Evolutionary conservation across 2,329 filamentous ascomycete species (phyloP), one percentile per base, ranked within the genome.

Genomic region (Aureobasidium musti): DNA sequence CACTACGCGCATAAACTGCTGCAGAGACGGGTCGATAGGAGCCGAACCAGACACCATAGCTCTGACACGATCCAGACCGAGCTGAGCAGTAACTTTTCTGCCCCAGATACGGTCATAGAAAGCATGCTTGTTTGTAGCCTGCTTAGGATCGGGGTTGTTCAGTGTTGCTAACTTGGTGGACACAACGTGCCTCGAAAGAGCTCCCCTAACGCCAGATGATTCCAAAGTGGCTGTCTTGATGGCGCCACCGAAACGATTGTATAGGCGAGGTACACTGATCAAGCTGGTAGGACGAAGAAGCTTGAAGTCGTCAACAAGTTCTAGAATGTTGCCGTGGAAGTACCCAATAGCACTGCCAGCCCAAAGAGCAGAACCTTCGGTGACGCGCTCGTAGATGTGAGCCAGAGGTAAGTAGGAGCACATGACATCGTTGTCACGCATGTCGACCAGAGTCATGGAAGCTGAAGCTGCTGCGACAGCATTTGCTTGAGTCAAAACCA

Each of bases 321-420:
- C 90, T 14, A 90, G 76, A 69, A 97, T 89, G 74, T 97, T 92
- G 65, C 95, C 95, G 72, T 95, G 91, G 85, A 97, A 99, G 78
- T 94, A 99, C 14, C 94, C 95, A 72, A 97, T 88, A 10, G 86
- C 81, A 39, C 86, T 86, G 65, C 92, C 93, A 63, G 86, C 83
- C 73, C 89, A 86, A 19, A 97, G 82, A 17, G 87, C 85, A 3
- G 83, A 82, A 76, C 96, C 90, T 76, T 99, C 95, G 47, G 88
- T 82, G 71, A 97, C 83, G 65, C 95, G 89, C 70, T 93, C 91
- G 77, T 91, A 97, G 73, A 99, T 98, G 76, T 99, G 95, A 11
- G 95, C 95, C 45, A 97, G 81, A 0, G 95, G 95, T 61, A 99
- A 85, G 79, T 98, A 99, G 0, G 94, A 98, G 67, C 91, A 86